Percentiles rank a stretch among this genome's conserved stretches.
Evolutionary conservation across 805 yeast genomes (phyloP).

Genomic region (Pichia scutulata): DNA sequence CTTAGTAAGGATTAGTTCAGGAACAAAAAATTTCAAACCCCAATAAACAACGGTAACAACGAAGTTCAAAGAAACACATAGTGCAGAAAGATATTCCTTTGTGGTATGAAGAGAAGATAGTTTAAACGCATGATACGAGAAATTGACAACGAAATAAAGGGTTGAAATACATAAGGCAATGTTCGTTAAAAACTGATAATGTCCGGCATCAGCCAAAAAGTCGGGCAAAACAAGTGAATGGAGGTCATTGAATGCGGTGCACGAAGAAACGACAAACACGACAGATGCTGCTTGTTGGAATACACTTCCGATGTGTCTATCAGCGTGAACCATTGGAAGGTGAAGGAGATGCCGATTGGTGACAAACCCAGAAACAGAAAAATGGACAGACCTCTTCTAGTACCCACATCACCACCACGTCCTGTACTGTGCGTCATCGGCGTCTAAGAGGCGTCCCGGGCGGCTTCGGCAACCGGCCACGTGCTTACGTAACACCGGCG

Average conservation of each 20-base stretch:
- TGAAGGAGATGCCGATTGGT: neutral
- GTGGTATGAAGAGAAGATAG: slow-evolving; percentile 10
- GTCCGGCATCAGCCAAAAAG: slow-evolving; percentile 49
- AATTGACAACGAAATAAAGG: slow-evolving; percentile 33
- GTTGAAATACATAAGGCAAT: slow-evolving; percentile 45
- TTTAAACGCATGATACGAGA: slow-evolving; percentile 31
- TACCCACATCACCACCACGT: too few species aligned
- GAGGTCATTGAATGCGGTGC: slow-evolving; percentile 11
- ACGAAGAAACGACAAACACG: slow-evolving; percentile 9
- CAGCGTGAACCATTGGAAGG: neutral
- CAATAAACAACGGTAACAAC: slow-evolving; percentile 62
- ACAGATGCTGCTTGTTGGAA: neutral
- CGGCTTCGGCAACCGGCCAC: too few species aligned
- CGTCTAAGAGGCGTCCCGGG: too few species aligned
- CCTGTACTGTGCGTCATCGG: too few species aligned
- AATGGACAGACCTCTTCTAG: too few species aligned
- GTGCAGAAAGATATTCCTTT: slow-evolving; percentile 41
- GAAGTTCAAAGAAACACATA: slow-evolving; percentile 50
- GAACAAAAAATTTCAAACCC: slow-evolving; percentile 51
- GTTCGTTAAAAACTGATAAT: slow-evolving; percentile 66
- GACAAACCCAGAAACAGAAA: neutral
- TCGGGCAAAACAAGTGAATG: slow-evolving; percentile 36
- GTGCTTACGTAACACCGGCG: too few species aligned
- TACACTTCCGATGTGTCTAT: neutral
- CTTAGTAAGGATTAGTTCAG: slow-evolving; percentile 38